Evolutionary conservation across 2,329 filamentous ascomycete genomes (phyloP), one percentile per base, ranked within the genome.

Genomic region (Zasmidium angulare): DNA sequence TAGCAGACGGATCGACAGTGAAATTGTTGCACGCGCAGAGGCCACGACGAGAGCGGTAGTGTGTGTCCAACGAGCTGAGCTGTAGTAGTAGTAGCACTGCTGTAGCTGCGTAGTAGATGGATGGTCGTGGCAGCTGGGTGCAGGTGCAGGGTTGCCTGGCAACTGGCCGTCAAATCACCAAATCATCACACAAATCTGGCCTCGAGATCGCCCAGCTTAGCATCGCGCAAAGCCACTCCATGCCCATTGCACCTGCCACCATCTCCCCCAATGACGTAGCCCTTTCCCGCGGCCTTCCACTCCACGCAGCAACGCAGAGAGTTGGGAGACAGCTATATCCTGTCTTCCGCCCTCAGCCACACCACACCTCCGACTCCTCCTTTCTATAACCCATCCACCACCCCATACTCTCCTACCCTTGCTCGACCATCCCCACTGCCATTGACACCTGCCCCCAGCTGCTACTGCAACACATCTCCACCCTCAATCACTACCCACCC

Each of bases 281-380:
- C 21, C 20, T 21, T 22, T 26, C 23, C 49, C 49, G 49, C 49
- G 29, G 55, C 53, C 22, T 22, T 53, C 24, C 46, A 47, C n/a
- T n/a, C n/a, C n/a, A n/a, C n/a, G n/a, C n/a, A 29, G 26, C 26
- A 19, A 4, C 19, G 29, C 12, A 57, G 40, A 36, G 49, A 10
- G 40, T 46, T n/a, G n/a, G n/a, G n/a, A n/a, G n/a, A 56, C 46
- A 36, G 47, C 46, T 50, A 50, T 50, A 50, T 50, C 22, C 49
- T 50, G 23, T 50, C 22, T 23, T 43, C 36, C 36, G 22, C 55
- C 48, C 17, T 52, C 55, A 20, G 50, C 50, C 14, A 47, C 23
- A 53, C 50, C 14, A 47, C 23, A 53, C 36, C 40, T 31, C 24
- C 56, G 29, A 43, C 43, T 23, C 22, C 20, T 48, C 36, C 31